Evolutionary conservation across 352 stramenopile genomes (phyloP), one percentile per base, ranked within the genome.

Genomic region (Thalassiosira livingstoniorum): DNA sequence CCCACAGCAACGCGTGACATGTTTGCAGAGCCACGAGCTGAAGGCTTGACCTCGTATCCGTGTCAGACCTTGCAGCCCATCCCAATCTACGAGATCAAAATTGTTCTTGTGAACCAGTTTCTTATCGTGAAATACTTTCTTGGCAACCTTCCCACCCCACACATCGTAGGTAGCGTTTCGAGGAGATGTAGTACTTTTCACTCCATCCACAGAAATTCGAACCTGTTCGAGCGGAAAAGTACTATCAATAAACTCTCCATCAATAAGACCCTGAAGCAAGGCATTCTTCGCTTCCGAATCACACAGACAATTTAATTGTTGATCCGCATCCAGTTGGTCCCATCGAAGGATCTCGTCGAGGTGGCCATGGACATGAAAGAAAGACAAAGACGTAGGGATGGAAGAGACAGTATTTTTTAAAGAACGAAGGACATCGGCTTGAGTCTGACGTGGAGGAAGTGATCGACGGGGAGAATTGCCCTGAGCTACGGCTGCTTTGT

Each of bases 361-460:
- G 32, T 65, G 57, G 2, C 57, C 57, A 27, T 65, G 32, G 5
- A 65, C 32, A 25, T 65, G 57, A 65, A 27, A 65, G 31, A 65
- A 47, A 15, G 23, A 47, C 2, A 29, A 65, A 18, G 25, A 35
- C 15, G 29, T 25, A 10, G 29, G 29, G 2, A 2, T 5, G 4
- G 2, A 13, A 11, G 7, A 11, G 10, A 65, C 57, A 2, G 47
- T 15, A 27, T 65, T 5, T 34, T 65, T 43, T 29, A 47, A 65
- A 29, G 25, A 65, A 4, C 32, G 10, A n/a, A 65, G 57, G 2
- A 65, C 32, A 45, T 65, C 57, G 4, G 57, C 27, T n/a, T 65
- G 57, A 18, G 2, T 5, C 57, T 65, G 57, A n/a, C 25, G 23
- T 2, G 27, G 5, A 29, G 57, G 27, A 2, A 65, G 4, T 27